Conservation (phyloP, 176 grass and related monocot species). For the Tillandsia leiboldiana region DNA sequence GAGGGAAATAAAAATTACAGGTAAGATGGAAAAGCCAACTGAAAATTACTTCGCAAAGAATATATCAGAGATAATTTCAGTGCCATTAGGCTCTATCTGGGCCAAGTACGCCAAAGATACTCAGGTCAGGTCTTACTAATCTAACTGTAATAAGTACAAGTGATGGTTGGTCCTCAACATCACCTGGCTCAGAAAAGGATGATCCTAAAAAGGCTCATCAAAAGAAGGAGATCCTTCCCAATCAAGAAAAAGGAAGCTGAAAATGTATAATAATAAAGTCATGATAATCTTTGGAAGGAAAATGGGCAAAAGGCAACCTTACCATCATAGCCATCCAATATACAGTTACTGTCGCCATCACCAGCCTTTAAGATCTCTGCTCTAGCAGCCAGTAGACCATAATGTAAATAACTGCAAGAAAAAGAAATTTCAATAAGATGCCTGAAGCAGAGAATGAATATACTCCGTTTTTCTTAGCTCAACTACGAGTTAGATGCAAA, state of each 20-base stretch:
- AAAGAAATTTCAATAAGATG: background rate
- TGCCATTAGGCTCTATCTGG: no score
- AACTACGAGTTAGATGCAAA: no score
- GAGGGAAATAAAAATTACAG: background rate
- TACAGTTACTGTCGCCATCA: slow-evolving; percentile 56
- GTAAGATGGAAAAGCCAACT: background rate
- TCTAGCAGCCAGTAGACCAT: slow-evolving; percentile 90
- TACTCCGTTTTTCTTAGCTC: no score
- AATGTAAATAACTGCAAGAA: slow-evolving; percentile 76
- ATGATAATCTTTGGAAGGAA: slow-evolving; percentile 7
- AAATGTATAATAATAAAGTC: background rate
- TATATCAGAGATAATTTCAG: no score
- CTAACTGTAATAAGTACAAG: no score
- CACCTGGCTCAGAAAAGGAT: no score
- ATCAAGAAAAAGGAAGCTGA: background rate
- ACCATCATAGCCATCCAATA: slow-evolving; percentile 81
- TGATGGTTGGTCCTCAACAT: no score
- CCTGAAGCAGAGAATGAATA: no score
- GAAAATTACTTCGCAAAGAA: background rate
- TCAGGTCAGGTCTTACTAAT: no score
- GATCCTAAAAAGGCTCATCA: background rate
- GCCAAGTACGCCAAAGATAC: no score
- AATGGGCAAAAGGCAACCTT: slow-evolving; percentile 15
- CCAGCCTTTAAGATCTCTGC: slow-evolving; percentile 75
- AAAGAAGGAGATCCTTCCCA: background rate